A percentile compares a stretch with the other conserved stretches of the same genome.
phyloP scores from a whole-genome alignment of 345 rosid genomes.

The Kernera saxatilis region DNA sequence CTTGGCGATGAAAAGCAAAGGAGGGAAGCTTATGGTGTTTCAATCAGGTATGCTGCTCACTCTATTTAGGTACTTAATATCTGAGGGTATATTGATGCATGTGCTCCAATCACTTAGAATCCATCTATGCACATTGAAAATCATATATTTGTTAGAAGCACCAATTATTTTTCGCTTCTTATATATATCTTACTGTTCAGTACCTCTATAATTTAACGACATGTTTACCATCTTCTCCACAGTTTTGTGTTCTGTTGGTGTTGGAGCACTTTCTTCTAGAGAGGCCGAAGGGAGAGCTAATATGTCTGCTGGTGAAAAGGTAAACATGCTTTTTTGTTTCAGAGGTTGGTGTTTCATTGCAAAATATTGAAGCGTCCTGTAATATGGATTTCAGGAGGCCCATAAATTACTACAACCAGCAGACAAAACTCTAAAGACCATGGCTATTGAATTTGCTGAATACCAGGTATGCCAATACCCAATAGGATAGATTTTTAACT shows the following conservation, averaged over 20 bases:
- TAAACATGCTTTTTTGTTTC: constrained; percentile 15
- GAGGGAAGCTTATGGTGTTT: constrained; percentile 92
- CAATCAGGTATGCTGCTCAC: constrained; percentile 63
- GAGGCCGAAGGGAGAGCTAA: constrained; percentile 96
- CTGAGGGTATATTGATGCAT: neutral
- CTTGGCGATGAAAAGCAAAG: constrained; percentile 89
- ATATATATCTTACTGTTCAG: neutral
- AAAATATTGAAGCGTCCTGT: neutral
- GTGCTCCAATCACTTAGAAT: neutral
- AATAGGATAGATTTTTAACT: neutral
- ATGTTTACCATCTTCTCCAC: constrained; percentile 11
- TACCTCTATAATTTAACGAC: neutral
- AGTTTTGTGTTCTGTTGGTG: constrained; percentile 93
- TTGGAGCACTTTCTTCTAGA: constrained; percentile 91
- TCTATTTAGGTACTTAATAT: neutral
- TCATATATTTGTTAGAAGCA: neutral
- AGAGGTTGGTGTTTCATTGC: neutral
- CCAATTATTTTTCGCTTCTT: neutral
- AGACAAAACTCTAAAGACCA: constrained; percentile 76
- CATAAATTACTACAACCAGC: constrained; percentile 92
- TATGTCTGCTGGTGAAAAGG: constrained; percentile 84
- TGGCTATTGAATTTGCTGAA: constrained; percentile 99
- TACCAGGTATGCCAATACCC: constrained; percentile 59
- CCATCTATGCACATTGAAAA: neutral
- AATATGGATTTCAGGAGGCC: constrained; percentile 60